phyloP scores from a whole-genome alignment of 169 alveolate genomes.

The Eimeria praecox region DNA sequence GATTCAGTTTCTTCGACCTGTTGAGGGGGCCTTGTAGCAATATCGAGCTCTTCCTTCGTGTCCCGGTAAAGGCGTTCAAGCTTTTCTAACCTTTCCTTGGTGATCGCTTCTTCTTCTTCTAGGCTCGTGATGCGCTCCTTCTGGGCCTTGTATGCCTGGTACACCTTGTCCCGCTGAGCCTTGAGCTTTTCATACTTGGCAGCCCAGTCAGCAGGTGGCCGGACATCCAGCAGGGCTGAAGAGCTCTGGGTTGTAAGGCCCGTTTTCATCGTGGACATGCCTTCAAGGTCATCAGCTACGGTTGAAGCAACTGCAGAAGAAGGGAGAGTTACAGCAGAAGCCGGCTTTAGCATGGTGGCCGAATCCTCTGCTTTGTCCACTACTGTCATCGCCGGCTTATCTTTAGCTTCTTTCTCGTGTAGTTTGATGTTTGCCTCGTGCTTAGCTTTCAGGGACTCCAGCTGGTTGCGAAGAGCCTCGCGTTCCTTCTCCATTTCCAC shows the following conservation, averaged over 20 bases:
- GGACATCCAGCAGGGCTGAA: constrained; percentile 60
- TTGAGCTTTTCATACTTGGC: constrained; percentile 56
- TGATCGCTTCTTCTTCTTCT: constrained; percentile 32
- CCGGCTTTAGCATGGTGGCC: constrained; percentile 30
- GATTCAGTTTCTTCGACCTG: constrained; percentile 22
- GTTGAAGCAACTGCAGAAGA: background rate
- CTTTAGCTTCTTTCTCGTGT: background rate
- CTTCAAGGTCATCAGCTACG: constrained; percentile 1
- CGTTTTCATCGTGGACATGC: background rate
- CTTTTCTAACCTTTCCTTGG: constrained; percentile 46
- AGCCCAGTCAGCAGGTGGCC: constrained; percentile 24
- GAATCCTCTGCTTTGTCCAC: background rate
- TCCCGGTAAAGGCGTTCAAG: constrained; percentile 57
- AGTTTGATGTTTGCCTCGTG: constrained; percentile 21
- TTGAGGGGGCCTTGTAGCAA: background rate
- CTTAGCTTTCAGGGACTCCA: constrained; percentile 65
- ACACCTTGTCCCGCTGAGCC: constrained; percentile 46
- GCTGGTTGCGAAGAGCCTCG: constrained; percentile 28
- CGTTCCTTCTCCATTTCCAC: constrained; percentile 70
- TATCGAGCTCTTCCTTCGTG: constrained; percentile 58
- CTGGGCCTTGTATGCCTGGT: constrained; percentile 69
- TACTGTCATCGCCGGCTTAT: background rate
- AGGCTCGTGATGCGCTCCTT: constrained; percentile 57
- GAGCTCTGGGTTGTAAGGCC: constrained; percentile 59
- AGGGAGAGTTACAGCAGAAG: constrained; percentile 38